Evolutionary conservation across 371 early-diverging fungal genomes (phyloP), one percentile per base, ranked within the genome.

Genomic region (Nematocida ironsii): DNA sequence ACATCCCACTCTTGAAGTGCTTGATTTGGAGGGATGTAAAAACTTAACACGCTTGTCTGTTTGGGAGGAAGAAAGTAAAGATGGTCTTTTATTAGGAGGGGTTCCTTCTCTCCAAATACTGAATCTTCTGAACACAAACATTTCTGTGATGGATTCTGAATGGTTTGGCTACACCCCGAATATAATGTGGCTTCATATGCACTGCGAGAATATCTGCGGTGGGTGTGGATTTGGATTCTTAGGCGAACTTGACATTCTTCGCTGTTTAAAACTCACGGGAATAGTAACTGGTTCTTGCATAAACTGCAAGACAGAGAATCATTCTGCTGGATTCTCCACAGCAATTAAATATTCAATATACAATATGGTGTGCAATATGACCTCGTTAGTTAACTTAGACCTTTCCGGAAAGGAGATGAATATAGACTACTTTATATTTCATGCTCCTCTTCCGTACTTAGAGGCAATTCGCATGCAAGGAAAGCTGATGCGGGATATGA

Each of bases 381-480:
- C 47, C 42, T 68, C 54, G 11, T 52, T 78, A n/a, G 50, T 70
- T 23, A 67, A 70, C 72, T 45, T 78, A 56, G 80, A 78, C 45
- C 72, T 78, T 11, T 78, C 80, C n/a, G 80, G 80, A 23, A 57
- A 52, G 42, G 44, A 39, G 44, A 78, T 78, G 80, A 78, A 67
- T 62, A 78, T 78, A 25, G 80, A 78, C 62, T 78, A 78, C 62
- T 78, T 78, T 61, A 44, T 78, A 20, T 78, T 78, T 54, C 61
- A 67, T 20, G n/a, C 71, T 0, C 80, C 80, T 1, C 48, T 78
- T 6, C 70, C 80, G 27, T 13, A 70, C 39, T 47, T 78, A 67
- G 60, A 6, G 16, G 39, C 40, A 9, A 52, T 78, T 27, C 69
- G 80, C 13, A 68, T 78, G 55, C 80, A 78, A 56, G 80, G 80